Evolutionary conservation across 805 yeast genomes (phyloP).

Genomic region (Candida maesae): DNA sequence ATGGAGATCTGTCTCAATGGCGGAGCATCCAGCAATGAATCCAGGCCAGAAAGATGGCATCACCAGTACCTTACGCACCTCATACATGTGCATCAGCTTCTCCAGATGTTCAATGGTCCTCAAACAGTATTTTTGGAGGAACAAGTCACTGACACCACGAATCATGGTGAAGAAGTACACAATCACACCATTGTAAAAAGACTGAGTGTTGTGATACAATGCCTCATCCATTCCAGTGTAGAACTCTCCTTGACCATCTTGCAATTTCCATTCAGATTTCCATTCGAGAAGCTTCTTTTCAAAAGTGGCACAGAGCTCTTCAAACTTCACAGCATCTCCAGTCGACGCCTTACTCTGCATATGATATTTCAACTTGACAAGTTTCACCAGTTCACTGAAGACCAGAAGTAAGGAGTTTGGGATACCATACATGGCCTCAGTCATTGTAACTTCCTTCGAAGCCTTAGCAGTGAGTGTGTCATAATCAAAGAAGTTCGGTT

Average conservation of each 20-base stretch:
- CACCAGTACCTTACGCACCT: slow-evolving; percentile 46
- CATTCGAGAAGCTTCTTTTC: slow-evolving; percentile 56
- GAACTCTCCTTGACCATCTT: slow-evolving; percentile 30
- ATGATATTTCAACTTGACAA: slow-evolving; percentile 59
- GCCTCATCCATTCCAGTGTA: slow-evolving; percentile 50
- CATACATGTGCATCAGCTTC: slow-evolving; percentile 54
- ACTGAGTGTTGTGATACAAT: slow-evolving; percentile 72
- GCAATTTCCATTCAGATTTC: slow-evolving; percentile 72
- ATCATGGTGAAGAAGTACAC: slow-evolving; percentile 70
- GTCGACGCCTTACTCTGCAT: slow-evolving; percentile 19
- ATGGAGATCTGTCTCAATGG: slow-evolving; percentile 54
- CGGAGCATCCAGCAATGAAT: slow-evolving; percentile 82
- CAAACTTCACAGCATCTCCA: slow-evolving; percentile 20
- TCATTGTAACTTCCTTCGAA: slow-evolving; percentile 52
- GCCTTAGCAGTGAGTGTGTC: slow-evolving; percentile 30
- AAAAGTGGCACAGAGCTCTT: slow-evolving; percentile 29
- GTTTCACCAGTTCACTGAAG: slow-evolving; percentile 67
- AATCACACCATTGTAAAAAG: slow-evolving; percentile 68
- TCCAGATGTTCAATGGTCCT: slow-evolving; percentile 62
- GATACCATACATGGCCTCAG: slow-evolving; percentile 79
- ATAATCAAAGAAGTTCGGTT: slow-evolving; percentile 39
- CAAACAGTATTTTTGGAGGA: slow-evolving; percentile 59
- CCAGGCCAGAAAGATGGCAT: slow-evolving; percentile 88
- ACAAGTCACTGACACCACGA: slow-evolving; percentile 47
- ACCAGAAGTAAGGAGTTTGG: slow-evolving; percentile 75